These are phyloP conservation scores for Cyberlindnera maclurae DNA, from an alignment of 805 yeast genomes.

Conservation along the genomic window DNA sequence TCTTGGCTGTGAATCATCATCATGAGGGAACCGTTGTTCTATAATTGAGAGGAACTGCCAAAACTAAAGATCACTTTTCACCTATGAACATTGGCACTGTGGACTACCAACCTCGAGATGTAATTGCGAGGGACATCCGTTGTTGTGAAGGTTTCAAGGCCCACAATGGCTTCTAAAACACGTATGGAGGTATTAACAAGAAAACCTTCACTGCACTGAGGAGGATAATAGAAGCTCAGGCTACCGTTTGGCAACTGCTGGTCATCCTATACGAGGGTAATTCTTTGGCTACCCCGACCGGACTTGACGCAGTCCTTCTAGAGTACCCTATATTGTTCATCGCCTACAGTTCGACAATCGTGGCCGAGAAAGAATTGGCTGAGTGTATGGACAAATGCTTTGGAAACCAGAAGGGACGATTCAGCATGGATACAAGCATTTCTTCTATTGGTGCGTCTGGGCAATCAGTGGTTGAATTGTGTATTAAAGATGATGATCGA, in stretches of 20 bases:
- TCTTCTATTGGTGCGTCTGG: constrained; percentile 56
- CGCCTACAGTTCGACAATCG: constrained; percentile 62
- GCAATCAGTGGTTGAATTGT: constrained; percentile 28
- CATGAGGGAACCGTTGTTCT: constrained; percentile 37
- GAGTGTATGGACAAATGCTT: constrained; percentile 47
- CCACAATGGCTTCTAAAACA: constrained; percentile 56
- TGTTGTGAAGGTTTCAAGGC: constrained; percentile 46
- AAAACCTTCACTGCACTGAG: constrained; percentile 24
- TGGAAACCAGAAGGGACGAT: constrained; percentile 25
- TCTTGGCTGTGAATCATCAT: constrained; percentile 42
- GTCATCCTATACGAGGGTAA: constrained; percentile 81
- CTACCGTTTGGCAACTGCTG: constrained; percentile 48
- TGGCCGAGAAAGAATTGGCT: constrained; percentile 48
- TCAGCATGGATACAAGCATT: constrained; percentile 16
- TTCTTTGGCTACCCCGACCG: constrained; percentile 57
- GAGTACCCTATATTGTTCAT: constrained; percentile 52
- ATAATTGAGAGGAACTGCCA: constrained; percentile 57
- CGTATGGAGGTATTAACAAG: constrained; percentile 35
- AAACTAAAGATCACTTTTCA: constrained; percentile 51
- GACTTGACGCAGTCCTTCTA: constrained; percentile 49
- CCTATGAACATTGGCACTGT: constrained; percentile 39
- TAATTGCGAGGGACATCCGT: constrained; percentile 8
- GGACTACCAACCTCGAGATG: constrained; percentile 16
- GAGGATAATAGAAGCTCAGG: constrained; percentile 33
- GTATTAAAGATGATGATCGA: constrained; percentile 27